Evolutionary conservation across 192 early-diverging fungal species (phyloP).

Genomic region (Coemansia sp.): DNA sequence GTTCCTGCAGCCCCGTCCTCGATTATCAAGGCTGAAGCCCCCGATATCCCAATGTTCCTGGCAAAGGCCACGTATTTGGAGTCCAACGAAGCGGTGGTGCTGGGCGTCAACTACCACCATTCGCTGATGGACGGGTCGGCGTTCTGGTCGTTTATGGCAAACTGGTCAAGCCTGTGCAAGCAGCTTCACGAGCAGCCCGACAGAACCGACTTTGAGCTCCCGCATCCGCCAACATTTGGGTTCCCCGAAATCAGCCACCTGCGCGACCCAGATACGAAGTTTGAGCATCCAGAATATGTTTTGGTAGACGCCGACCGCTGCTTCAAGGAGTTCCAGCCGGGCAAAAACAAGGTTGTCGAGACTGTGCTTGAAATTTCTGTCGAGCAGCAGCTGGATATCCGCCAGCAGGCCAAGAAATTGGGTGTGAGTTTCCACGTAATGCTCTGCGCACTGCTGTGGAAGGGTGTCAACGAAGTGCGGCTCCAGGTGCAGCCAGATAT

Average conservation of each 20-base stretch:
- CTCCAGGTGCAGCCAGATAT: conserved; percentile 15
- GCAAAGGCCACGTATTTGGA: conserved; percentile 34
- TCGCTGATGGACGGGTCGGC: conserved; percentile 47
- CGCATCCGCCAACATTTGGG: conserved; percentile 39
- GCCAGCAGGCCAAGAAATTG: conserved; percentile 18
- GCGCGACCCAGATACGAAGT: conserved; percentile 3
- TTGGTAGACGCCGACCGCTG: conserved; percentile 20
- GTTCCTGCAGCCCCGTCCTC: conserved; percentile 19
- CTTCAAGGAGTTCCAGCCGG: conserved; percentile 18
- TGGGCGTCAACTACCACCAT: conserved; percentile 48
- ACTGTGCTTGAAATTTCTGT: conserved; percentile 16
- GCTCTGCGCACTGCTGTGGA: conserved; percentile 45
- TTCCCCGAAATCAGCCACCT: conserved; percentile 23
- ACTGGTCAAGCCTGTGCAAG: conserved; percentile 39
- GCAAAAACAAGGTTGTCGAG: conserved; percentile 19
- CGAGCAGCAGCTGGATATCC: conserved; percentile 31
- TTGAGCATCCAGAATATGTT: conserved; percentile 39
- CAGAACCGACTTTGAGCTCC: conserved; percentile 2
- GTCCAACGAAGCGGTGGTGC: conserved; percentile 15
- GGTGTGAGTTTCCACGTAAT: conserved; percentile 34
- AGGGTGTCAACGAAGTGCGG: conserved; percentile 22
- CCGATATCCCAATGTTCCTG: conserved; percentile 39
- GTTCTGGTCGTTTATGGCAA: conserved; percentile 47
- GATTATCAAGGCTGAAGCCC: conserved; percentile 10
- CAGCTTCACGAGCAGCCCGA: neutral